Conservation (phyloP, 345 rosid genomes). For the Alliaria petiolata region DNA sequence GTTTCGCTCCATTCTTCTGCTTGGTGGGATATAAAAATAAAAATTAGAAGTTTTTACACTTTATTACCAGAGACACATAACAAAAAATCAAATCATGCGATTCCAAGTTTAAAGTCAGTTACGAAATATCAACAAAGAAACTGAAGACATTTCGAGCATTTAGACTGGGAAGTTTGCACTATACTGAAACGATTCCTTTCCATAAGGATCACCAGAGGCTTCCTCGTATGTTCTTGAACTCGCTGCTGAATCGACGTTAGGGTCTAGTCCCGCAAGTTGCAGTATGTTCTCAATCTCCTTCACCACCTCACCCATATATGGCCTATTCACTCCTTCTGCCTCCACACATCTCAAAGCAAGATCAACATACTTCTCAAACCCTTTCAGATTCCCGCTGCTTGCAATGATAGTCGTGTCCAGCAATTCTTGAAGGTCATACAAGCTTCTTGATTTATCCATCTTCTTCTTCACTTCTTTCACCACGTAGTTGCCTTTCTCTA, state of each 20-base stretch:
- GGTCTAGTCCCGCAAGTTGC: conserved; percentile 55
- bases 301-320: conserved; percentile 66
- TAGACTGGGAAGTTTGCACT: conserved; percentile 37
- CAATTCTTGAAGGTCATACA: conserved; percentile 57
- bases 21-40: neutral
- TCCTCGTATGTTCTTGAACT: conserved; percentile 47
- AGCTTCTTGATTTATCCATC: conserved; percentile 49
- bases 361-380: conserved; percentile 57
- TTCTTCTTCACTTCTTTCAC: conserved; percentile 63
- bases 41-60: no score
- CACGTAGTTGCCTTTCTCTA: conserved; percentile 71
- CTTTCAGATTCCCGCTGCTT: conserved; percentile 39
- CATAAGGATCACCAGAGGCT: conserved; percentile 37
- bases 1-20: neutral
- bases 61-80: neutral
- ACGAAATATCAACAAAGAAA: neutral
- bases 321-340: conserved; percentile 53
- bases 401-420: conserved; percentile 52
- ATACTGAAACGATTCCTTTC: conserved; percentile 30
- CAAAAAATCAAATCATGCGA: neutral
- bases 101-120: neutral
- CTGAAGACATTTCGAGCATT: conserved; percentile 25
- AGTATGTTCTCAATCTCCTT: conserved; percentile 65
- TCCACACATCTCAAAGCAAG: conserved; percentile 59
- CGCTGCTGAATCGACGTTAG: conserved; percentile 45